Evolutionary conservation across 257 asterid species (phyloP).

Genomic region (Leptodermis oblonga): DNA sequence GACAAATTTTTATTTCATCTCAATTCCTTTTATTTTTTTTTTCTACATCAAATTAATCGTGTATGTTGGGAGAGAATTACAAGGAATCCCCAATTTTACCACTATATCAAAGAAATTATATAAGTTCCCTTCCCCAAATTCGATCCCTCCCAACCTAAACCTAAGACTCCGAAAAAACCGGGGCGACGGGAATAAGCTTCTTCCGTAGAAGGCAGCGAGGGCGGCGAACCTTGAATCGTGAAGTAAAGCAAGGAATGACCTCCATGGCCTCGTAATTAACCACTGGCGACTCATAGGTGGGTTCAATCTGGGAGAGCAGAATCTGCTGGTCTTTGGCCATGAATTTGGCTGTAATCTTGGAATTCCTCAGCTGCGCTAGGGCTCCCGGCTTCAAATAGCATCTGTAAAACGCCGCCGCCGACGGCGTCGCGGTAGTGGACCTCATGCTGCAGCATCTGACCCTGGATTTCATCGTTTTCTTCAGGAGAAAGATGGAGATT

Average conservation of each 20-base stretch:
- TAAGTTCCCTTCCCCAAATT: background rate
- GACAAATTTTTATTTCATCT: background rate
- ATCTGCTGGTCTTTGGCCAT: constrained; percentile 37
- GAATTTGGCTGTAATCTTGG: constrained; percentile 65
- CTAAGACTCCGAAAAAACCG: constrained; percentile 20
- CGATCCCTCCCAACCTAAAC: background rate
- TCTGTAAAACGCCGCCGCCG: constrained; percentile 12
- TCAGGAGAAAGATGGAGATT: background rate
- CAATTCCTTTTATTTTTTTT: background rate
- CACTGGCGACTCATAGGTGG: constrained; percentile 22
- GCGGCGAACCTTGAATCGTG: constrained; percentile 30
- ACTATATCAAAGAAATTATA: background rate
- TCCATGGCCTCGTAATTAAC: constrained; percentile 30
- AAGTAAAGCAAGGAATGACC: constrained; percentile 47
- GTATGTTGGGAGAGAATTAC: constrained; percentile 1
- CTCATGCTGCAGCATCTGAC: constrained; percentile 19
- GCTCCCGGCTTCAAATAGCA: constrained; percentile 74
- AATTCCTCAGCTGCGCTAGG: constrained; percentile 63
- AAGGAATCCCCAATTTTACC: background rate
- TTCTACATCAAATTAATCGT: background rate
- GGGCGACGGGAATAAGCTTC: constrained; percentile 32
- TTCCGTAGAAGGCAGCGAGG: constrained; percentile 54
- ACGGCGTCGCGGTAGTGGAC: constrained; percentile 19
- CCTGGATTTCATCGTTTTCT: constrained; percentile 18
- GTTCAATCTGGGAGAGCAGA: constrained; percentile 38